phyloP scores from a whole-genome alignment of 257 asterid species.

The Thymus mandschuricus region DNA sequence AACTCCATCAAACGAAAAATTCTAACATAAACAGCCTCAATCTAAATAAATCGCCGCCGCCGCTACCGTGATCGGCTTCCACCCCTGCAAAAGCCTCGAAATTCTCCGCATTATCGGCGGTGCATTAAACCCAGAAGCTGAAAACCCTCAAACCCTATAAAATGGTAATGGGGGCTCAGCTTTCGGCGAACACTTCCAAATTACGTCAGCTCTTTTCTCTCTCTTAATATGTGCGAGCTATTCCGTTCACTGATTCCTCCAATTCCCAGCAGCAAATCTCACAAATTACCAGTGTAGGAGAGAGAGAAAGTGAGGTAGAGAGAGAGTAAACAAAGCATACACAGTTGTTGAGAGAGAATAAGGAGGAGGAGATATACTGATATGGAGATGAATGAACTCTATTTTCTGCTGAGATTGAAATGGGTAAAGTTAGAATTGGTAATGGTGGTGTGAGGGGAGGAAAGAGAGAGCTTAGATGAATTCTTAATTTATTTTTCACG shows the following conservation, averaged over 20 bases:
- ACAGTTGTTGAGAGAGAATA: conserved; percentile 8
- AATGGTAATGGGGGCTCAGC: conserved; percentile 37
- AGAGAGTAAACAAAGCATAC: neutral
- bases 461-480: conserved; percentile 31
- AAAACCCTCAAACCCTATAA: conserved; percentile 36
- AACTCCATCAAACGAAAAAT: conserved; percentile 79
- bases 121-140: conserved; percentile 39
- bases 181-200: conserved; percentile 25
- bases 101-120: conserved; percentile 58
- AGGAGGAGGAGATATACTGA: neutral
- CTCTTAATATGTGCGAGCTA: conserved; percentile 13
- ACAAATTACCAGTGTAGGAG: neutral
- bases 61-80: conserved; percentile 59
- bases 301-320: conserved; percentile 3
- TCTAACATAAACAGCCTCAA: conserved; percentile 46
- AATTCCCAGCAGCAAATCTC: conserved; percentile 22
- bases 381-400: conserved; percentile 2
- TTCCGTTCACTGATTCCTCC: conserved; percentile 18
- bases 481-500: conserved; percentile 27
- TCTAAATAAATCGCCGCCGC: conserved; percentile 72
- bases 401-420: conserved; percentile 24
- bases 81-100: conserved; percentile 41
- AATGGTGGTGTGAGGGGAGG: conserved; percentile 35
- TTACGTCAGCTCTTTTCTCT: conserved; percentile 25
- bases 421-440: conserved; percentile 39